A percentile compares a stretch with the other conserved stretches of the same genome.
Conservation (phyloP, 495 filamentous ascomycete species). For the Astrothelium macrocarpum region DNA sequence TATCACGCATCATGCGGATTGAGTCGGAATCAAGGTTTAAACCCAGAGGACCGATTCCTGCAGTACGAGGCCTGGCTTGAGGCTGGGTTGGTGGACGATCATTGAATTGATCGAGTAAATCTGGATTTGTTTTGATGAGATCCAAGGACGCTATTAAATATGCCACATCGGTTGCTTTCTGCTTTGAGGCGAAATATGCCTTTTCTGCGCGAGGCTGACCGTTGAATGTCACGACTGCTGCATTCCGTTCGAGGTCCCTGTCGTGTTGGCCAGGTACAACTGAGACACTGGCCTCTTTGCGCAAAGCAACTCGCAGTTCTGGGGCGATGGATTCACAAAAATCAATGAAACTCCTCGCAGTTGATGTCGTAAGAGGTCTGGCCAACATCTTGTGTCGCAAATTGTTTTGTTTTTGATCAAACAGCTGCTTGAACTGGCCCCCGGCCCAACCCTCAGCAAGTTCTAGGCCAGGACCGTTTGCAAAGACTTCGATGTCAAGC, state of each 20-base stretch:
- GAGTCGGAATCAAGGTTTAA: slow-evolving; percentile 32
- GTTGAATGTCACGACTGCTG: slow-evolving; percentile 28
- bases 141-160: slow-evolving; percentile 36
- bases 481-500: slow-evolving; percentile 33
- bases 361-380: slow-evolving; percentile 29
- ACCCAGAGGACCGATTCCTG: slow-evolving; percentile 27
- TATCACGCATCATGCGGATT: slow-evolving; percentile 34
- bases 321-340: slow-evolving; percentile 28
- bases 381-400: not conserved
- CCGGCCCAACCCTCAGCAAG: slow-evolving; percentile 34
- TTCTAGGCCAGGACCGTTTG: slow-evolving; percentile 20
- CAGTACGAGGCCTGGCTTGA: slow-evolving; percentile 19
- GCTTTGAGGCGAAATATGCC: slow-evolving; percentile 34
- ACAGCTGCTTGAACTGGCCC: slow-evolving; percentile 26
- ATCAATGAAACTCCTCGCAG: slow-evolving; percentile 36
- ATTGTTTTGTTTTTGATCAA: not conserved
- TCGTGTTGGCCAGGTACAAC: not conserved
- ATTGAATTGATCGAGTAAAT: slow-evolving; percentile 31
- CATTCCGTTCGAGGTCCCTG: not conserved
- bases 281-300: not conserved
- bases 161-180: slow-evolving; percentile 31
- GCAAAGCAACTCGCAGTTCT: not conserved
- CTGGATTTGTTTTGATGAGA: slow-evolving; percentile 30
- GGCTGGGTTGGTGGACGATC: not conserved
- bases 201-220: slow-evolving; percentile 25